A percentile compares a stretch with the other conserved stretches of the same genome.
phyloP scores from a whole-genome alignment of 495 filamentous ascomycete species.

The Letharia columbiana region DNA sequence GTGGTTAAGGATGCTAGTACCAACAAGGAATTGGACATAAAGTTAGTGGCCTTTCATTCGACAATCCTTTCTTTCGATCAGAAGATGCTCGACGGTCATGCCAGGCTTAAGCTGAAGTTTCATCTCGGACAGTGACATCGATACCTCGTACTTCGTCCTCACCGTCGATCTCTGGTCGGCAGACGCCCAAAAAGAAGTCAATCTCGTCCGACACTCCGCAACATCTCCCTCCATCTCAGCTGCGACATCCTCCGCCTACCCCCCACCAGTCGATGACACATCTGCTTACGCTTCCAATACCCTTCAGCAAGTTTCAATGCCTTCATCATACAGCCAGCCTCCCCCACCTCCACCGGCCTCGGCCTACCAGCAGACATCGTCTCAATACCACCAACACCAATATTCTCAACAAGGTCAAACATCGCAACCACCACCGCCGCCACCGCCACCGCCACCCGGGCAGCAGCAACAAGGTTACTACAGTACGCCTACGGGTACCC shows the following conservation, averaged over 20 bases:
- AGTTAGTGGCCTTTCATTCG: slow-evolving; percentile 45
- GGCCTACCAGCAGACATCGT: slow-evolving; percentile 16
- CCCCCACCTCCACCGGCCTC: slow-evolving; percentile 21
- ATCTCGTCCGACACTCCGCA: slow-evolving; percentile 81
- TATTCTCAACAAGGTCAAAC: slow-evolving; percentile 31
- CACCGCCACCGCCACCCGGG: slow-evolving; percentile 14
- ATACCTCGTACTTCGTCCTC: slow-evolving; percentile 84
- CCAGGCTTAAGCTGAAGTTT: slow-evolving; percentile 9
- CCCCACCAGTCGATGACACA: slow-evolving; percentile 34
- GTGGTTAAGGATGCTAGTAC: slow-evolving; percentile 71
- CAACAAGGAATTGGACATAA: slow-evolving; percentile 81
- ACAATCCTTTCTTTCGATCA: not conserved
- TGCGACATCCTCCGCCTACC: slow-evolving; percentile 70
- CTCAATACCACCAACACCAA: slow-evolving; percentile 26
- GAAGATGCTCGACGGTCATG: not conserved
- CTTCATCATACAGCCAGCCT: slow-evolving; percentile 21
- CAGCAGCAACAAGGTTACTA: slow-evolving; percentile 15
- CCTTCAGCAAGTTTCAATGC: slow-evolving; percentile 15
- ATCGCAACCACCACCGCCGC: slow-evolving; percentile 27
- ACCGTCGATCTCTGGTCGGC: slow-evolving; percentile 89
- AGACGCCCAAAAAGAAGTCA: slow-evolving; percentile 80
- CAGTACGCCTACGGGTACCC: slow-evolving; percentile 7
- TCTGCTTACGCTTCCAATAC: slow-evolving; percentile 2
- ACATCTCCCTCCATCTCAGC: slow-evolving; percentile 84
- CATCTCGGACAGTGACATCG: slow-evolving; percentile 49